phyloP scores from a whole-genome alignment of 2,329 filamentous ascomycete genomes.

The Cladophialophora exuberans region DNA sequence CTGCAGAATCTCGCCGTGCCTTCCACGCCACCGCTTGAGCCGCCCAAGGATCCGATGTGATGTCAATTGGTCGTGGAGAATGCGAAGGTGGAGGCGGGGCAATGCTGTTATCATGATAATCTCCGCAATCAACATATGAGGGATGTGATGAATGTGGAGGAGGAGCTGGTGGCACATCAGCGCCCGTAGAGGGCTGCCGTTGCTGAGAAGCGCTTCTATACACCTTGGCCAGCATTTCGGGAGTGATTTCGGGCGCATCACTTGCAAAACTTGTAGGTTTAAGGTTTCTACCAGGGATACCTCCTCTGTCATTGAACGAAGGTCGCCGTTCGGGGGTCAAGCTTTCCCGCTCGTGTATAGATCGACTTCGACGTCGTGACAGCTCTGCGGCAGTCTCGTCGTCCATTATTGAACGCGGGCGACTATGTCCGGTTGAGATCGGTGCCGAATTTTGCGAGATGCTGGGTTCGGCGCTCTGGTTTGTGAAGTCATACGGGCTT shows the following conservation, averaged over 20 bases:
- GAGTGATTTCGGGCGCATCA: slow-evolving; percentile 31
- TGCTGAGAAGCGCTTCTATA: slow-evolving; percentile 26
- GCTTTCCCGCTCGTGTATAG: slow-evolving; percentile 21
- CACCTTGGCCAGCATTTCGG: slow-evolving; percentile 27
- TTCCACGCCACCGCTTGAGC: slow-evolving; percentile 28
- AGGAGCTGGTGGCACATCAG: slow-evolving; percentile 23
- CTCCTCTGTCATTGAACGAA: slow-evolving; percentile 33
- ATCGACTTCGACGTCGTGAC: slow-evolving; percentile 23
- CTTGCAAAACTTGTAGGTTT: slow-evolving; percentile 24
- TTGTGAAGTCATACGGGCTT: slow-evolving; percentile 30
- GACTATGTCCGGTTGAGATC: slow-evolving; percentile 6
- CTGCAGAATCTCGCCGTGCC: slow-evolving; percentile 21
- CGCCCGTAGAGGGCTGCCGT: slow-evolving; percentile 8
- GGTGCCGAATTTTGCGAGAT: background rate
- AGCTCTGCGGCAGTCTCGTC: slow-evolving; percentile 28
- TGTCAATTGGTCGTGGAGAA: slow-evolving; percentile 31
- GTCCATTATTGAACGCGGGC: slow-evolving; percentile 31
- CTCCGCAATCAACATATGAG: slow-evolving; percentile 24
- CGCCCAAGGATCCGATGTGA: slow-evolving; percentile 27
- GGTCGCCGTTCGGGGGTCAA: slow-evolving; percentile 7
- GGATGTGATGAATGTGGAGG: slow-evolving; percentile 32
- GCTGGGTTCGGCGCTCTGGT: slow-evolving; percentile 10
- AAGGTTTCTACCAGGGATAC: slow-evolving; percentile 30
- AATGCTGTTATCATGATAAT: slow-evolving; percentile 10
- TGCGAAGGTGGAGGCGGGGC: slow-evolving; percentile 33